Evolutionary conservation across 2,329 filamentous ascomycete genomes (phyloP), one percentile per base, ranked within the genome.

Genomic region (Ascochyta fabae): DNA sequence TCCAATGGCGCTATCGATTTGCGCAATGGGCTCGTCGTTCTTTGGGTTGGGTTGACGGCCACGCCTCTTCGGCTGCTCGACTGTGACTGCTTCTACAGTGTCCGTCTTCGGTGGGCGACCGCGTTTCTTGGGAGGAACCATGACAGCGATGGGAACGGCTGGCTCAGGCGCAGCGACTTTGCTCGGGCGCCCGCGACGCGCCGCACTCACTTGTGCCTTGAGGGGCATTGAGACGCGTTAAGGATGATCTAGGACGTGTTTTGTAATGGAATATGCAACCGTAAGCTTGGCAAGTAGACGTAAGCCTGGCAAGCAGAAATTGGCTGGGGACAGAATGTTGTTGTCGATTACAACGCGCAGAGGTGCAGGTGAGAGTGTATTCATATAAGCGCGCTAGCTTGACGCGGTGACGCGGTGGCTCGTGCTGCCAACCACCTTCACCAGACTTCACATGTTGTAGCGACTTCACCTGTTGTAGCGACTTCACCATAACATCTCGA

Each of bases 1-100:
- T 49, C 52, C 60, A 41, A 60, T 46, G 6, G 52, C 58, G 27
- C 16, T 46, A 24, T 61, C 50, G 4, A 56, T 40, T 31, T 40
- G 57, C 34, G 49, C 49, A 19, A 48, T 52, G 10, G 53, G 12
- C 35, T 60, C 51, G 26, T 60, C 46, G 8, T 22, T 44, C 24
- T 39, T 42, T 27, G 47, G 50, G 53, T 64, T 68, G 4, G 61
- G 47, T 0, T 60, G 62, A n/a, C 65, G 62, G 10, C 66, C 65
- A 43, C 65, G 67, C 48, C 62, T 68, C 52, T 64, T 66, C 1
- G 63, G 64, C 8, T 54, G 31, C 27, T 58, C 61, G 12, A 43
- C 26, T 12, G 39, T 26, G 8, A 53, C 45, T 33, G 26, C 40
- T 1, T 48, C 51, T 8, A 43, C 35, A 3, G 44, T 35, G 12